Evolutionary conservation across 2,329 filamentous ascomycete genomes (phyloP), one percentile per base, ranked within the genome.

Genomic region (Fusarium avenaceum): DNA sequence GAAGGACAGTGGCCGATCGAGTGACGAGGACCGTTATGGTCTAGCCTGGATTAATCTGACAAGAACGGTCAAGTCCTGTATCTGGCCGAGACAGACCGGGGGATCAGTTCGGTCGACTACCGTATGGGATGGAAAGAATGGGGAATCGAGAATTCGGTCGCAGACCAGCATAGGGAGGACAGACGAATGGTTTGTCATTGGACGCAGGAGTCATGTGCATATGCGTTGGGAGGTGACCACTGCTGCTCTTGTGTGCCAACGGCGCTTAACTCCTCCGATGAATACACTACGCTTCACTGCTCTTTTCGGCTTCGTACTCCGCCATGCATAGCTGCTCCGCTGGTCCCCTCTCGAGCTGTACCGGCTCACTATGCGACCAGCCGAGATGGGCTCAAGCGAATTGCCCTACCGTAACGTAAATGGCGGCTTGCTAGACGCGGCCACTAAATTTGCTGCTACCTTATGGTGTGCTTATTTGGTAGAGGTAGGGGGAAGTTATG

Each of bases 101-200:
- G 19, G 42, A 40, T 7, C 30, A 59, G 19, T 11, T 35, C 14
- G 15, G 39, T 20, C 40, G n/a, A n/a, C 10, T 43, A 28, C n/a
- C 39, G 32, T 46, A 43, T 42, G 54, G 58, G 22, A 30, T 47
- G 38, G 7, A 38, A n/a, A 35, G 35, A 13, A 63, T 63, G 49
- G 49, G 35, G 49, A 65, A 68, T 51, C 43, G 33, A 65, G 42
- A 65, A 56, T 69, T 69, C 54, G 54, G 65, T 65, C 43, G 20
- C 30, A 38, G 7, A 38, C 22, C 20, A 24, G 15, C 26, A 56
- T 38, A 8, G 44, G 7, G 6, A 33, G 30, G 20, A 55, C 6
- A 33, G 14, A 7, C 30, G 1, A 2, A 15, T 33, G 38, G 53
- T 57, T 57, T 30, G 38, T 14, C 26, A 22, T 33, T 32, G 19